Conservation (phyloP, 148 eudicot genomes). For the Limonium bicolor region DNA sequence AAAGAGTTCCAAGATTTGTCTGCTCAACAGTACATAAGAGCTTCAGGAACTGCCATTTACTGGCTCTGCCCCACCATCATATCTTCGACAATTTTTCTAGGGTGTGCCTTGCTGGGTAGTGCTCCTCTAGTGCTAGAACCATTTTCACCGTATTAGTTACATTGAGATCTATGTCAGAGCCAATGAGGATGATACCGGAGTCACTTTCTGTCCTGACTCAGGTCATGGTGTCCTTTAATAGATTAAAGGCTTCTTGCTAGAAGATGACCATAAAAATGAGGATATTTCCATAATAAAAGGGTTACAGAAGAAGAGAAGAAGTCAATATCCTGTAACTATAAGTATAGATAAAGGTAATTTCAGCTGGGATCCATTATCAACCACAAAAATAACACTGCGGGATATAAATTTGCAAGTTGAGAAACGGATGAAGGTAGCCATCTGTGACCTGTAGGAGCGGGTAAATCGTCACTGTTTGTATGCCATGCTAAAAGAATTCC, state of each 20-base stretch:
- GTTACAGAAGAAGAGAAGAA: conserved; percentile 9
- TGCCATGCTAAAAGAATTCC: conserved; percentile 49
- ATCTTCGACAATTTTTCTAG: conserved; percentile 38
- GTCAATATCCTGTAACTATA: not conserved
- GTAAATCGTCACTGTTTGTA: conserved; percentile 46
- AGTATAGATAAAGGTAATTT: conserved; percentile 19
- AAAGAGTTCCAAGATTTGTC: conserved; percentile 36
- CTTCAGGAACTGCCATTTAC: conserved; percentile 24
- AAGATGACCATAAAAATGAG: conserved; percentile 19
- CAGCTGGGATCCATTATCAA: conserved; percentile 32
- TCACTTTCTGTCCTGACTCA: conserved; percentile 26
- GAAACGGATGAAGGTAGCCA: conserved; percentile 29
- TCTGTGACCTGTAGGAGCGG: conserved; percentile 58
- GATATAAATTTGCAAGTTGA: conserved; percentile 21
- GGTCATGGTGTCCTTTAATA: conserved; percentile 36
- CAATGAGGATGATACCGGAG: conserved; percentile 28
- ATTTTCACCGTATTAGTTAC: conserved; percentile 36
- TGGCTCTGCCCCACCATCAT: conserved; percentile 53
- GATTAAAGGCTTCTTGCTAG: conserved; percentile 31
- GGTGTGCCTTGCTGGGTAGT: conserved; percentile 25
- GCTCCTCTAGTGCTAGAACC: conserved; percentile 32
- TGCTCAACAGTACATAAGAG: conserved; percentile 16
- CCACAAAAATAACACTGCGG: conserved; percentile 12
- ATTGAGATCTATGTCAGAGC: conserved; percentile 25
- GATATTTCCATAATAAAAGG: conserved; percentile 17